phyloP scores from a whole-genome alignment of 2,329 filamentous ascomycete species.

The Paramyrothecium sp. region DNA sequence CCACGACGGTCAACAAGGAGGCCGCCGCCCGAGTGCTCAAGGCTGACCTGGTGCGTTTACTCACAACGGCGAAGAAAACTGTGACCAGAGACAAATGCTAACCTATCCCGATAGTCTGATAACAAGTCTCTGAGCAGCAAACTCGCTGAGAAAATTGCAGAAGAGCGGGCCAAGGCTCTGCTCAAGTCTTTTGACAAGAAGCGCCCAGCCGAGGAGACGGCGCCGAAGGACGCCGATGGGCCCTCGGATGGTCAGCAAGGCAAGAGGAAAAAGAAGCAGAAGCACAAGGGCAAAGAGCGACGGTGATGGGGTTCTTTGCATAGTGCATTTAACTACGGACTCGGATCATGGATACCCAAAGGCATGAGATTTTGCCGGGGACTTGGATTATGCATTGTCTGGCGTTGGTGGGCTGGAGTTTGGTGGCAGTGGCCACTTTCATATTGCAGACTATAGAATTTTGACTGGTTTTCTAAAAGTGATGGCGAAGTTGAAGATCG shows the following conservation, averaged over 20 bases:
- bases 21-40: slow-evolving; percentile 82
- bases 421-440: too few relatives aligned
- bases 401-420: background rate
- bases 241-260: slow-evolving; percentile 11
- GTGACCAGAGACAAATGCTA: too few relatives aligned
- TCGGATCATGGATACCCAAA: background rate
- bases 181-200: slow-evolving; percentile 48
- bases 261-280: slow-evolving; percentile 30
- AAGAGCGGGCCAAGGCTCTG: slow-evolving; percentile 52
- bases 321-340: too few relatives aligned
- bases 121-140: slow-evolving; percentile 51
- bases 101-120: slow-evolving; percentile 35
- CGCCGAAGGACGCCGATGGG: slow-evolving; percentile 18
- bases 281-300: slow-evolving; percentile 23
- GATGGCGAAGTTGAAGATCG: too few relatives aligned
- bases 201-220: slow-evolving; percentile 33
- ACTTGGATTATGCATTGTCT: background rate
- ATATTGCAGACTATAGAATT: too few relatives aligned
- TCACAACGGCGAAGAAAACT: slow-evolving; percentile 3
- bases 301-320: background rate
- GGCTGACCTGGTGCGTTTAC: slow-evolving; percentile 64
- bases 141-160: slow-evolving; percentile 55
- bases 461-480: too few relatives aligned
- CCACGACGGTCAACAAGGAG: slow-evolving; percentile 63
- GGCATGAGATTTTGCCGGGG: background rate